Base-by-base conservation (phyloP, 768 basidiomycete genomes). In the Tylopilus plumbeoviolaceoides region DNA sequence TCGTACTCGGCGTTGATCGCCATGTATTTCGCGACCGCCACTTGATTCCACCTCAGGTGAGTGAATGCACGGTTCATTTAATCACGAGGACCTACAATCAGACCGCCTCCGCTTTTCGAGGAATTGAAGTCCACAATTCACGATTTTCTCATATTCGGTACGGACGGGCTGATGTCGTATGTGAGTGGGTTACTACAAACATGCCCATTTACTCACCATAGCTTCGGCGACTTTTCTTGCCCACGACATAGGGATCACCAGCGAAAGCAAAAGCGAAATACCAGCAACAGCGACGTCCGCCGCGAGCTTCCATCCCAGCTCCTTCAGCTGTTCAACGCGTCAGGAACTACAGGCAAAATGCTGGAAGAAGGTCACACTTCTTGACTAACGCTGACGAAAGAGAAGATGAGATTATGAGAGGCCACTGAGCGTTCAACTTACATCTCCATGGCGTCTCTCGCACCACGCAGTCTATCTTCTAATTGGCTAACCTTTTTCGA, bases 291-390 rank as follows among this genome's bases (percentile, higher is more conserved):
- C 40, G 15, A 62, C 33, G 5, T 63, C 55, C 15, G 35, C n/a
- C 2, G 53, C 57, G 2, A 62, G 33, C 28, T 63, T 59, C 55
- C 54, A 59, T 17, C 50, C 58, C 35, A 62, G 5, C 39, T 57
- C 53, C 39, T 59, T 63, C 25, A 62, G 40, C 61, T 62, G 27
- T 20, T 21, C n/a, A 27, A 25, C 1, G 14, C 15, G 35, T 63
- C 33, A 63, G 52, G 21, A 45, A 4, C 38, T 25, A 3, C 11
- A 14, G 4, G 14, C 6, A 15, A 23, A 10, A 33, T 5, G 10
- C 27, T 15, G 38, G 1, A 25, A 17, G 15, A 27, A 20, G n/a
- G 18, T 14, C 55, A 2, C 15, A 63, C 61, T 35, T 63, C 61
- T 55, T 17, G 43, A 28, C 58, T 60, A 40, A 63, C 14, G 18